These are phyloP conservation scores for Nigrospora sphaerica DNA, from an alignment of 2,329 filamentous ascomycete genomes.

Conservation along the genomic window DNA sequence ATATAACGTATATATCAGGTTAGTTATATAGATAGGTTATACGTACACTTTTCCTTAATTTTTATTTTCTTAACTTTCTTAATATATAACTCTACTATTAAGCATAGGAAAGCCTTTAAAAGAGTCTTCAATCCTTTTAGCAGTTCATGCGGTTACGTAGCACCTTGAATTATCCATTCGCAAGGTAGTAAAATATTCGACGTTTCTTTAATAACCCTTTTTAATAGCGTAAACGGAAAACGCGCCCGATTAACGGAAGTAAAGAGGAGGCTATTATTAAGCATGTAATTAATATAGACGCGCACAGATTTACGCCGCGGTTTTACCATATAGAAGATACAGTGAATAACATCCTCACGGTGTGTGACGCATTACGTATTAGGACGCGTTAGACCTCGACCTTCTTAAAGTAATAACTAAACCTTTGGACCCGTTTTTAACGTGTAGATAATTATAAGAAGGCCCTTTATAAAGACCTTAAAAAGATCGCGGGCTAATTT, in stretches of 20 bases:
- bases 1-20: background rate
- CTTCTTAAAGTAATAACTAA: background rate
- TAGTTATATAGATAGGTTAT: background rate
- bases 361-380: background rate
- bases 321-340: no score
- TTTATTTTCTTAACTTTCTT: background rate
- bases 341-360: no score
- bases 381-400: background rate
- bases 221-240: background rate
- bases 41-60: background rate
- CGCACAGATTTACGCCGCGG: no score
- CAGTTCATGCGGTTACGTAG: background rate
- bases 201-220: background rate
- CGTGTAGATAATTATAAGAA: background rate
- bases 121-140: background rate
- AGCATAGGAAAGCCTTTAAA: background rate
- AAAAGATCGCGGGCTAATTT: no score
- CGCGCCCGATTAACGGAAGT: background rate
- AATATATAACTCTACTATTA: no score
- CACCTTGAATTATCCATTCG: background rate
- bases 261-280: no score
- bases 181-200: no score
- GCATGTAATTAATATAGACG: no score
- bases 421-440: background rate
- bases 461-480: no score